Base-by-base conservation (phyloP, 805 yeast genomes). In the Tetrapisispora arboricola region DNA sequence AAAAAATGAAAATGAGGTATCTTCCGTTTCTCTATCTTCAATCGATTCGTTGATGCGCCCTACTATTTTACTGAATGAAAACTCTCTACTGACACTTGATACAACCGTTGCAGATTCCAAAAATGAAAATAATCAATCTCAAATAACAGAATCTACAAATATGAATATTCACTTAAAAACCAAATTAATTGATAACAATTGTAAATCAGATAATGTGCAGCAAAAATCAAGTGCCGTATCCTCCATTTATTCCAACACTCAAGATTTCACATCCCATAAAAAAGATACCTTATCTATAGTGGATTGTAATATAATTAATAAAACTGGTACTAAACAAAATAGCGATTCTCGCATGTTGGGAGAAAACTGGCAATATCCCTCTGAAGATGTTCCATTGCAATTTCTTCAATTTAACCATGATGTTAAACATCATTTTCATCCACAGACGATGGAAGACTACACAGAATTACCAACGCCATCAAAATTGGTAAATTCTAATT, bases 231-330 rank as follows among this genome's bases (percentile, higher is more conserved):
- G 64, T 51, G 60, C 53, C 12, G 73, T 71, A 5, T 73, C 78
- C 0, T 73, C 78, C 0, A 63, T 73, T n/a, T 73, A 73, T 50
- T 63, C 70, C 8, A 64, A 65, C 6, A 7, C n/a, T n/a, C n/a
- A n/a, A n/a, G n/a, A n/a, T n/a, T n/a, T n/a, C n/a, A n/a, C n/a
- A n/a, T n/a, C n/a, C n/a, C n/a, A n/a, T n/a, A n/a, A n/a, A n/a
- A n/a, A n/a, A n/a, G n/a, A n/a, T n/a, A n/a, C n/a, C n/a, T n/a
- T n/a, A n/a, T n/a, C n/a, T n/a, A n/a, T n/a, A n/a, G n/a, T n/a
- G n/a, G n/a, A n/a, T n/a, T n/a, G n/a, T n/a, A n/a, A 4, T 16
- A 34, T 13, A 32, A 13, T 3, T 12, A 16, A 31, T 9, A 15
- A 11, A 18, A 17, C 6, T 17, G 7, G 11, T 11, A 17, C 16